Base-by-base conservation (phyloP, 225 moss, liverwort and hornwort genomes). In the Pleurozium schreberi region DNA sequence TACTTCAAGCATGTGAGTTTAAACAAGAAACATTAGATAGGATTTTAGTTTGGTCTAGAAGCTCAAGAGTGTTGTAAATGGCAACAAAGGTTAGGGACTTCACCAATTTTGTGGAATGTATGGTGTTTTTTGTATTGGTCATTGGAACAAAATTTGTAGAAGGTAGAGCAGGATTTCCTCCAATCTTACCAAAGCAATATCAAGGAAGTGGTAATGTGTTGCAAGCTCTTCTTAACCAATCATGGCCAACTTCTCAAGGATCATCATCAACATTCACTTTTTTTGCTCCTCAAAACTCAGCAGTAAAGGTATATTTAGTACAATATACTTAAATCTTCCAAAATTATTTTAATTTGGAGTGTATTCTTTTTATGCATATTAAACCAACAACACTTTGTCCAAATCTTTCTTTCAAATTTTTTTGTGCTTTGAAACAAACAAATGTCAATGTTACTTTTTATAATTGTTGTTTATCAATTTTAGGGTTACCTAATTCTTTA, bases 181-280 rank as follows among this genome's bases (percentile, higher is more conserved):
- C 89, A 73, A 89, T 89, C 19, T 63, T 91, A 47, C 89, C 89
- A 38, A 87, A 82, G 45, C 80, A 77, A 80, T 91, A 92, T 67
- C 89, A 90, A 89, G 91, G 91, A 42, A 92, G 68, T 26, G 89
- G 92, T 69, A 91, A 89, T 70, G 82, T 82, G 22, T 85, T 92
- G 58, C 89, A 92, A 82, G 82, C 68, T 67, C 92, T 92, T 47
- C 85, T 92, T 47, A 92, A 92, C 9, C 78, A 87, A 10, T 92
- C 91, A 5, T 91, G 89, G 92, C 89, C 91, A 28, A 63, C 10
- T 55, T 84, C 89, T 33, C 87, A 91, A 73, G 89, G 89, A 5
- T 5, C 82, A 34, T 82, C 87, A 36, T 84, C 89, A 67, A 85
- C 87, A 13, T 92, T 91, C 21, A 92, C 91, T 4, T 91, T 92